Conservation (phyloP, 2,329 filamentous ascomycete species). For the Monosporascus cannonballus region DNA sequence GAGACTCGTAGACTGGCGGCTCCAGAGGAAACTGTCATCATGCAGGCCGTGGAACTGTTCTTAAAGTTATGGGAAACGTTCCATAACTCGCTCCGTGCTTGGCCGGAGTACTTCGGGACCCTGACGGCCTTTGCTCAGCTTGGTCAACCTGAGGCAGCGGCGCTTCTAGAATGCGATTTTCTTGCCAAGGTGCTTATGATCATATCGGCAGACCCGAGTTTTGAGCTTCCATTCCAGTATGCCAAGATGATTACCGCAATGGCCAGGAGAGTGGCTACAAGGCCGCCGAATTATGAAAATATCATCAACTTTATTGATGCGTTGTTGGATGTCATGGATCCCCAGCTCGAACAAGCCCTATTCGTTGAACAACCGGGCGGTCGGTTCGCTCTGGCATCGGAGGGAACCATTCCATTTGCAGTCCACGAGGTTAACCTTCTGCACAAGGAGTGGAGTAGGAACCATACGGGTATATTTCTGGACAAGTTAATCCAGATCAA, state of each 20-base stretch:
- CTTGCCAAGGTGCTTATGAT: conserved; percentile 53
- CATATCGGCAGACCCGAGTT: conserved; percentile 50
- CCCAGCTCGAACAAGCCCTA: conserved; percentile 24
- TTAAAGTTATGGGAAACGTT: conserved; percentile 56
- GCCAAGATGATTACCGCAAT: conserved; percentile 46
- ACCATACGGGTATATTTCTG: conserved; percentile 46
- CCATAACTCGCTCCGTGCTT: conserved; percentile 56
- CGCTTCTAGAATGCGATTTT: conserved; percentile 56
- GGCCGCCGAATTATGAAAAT: conserved; percentile 47
- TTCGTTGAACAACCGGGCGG: conserved; percentile 34
- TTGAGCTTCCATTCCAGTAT: conserved; percentile 50
- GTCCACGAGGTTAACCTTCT: conserved; percentile 40
- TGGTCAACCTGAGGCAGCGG: conserved; percentile 50
- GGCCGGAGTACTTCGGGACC: conserved; percentile 73
- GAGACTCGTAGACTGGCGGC: conserved; percentile 27
- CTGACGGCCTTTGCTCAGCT: conserved; percentile 59
- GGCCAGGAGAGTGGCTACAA: conserved; percentile 40
- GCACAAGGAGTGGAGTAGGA: conserved; percentile 34
- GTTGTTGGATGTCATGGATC: conserved; percentile 38
- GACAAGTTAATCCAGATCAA: conserved; percentile 61
- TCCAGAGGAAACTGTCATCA: conserved; percentile 25
- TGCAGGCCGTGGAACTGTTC: conserved; percentile 41
- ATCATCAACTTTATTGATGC: conserved; percentile 45
- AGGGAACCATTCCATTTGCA: conserved; percentile 38
- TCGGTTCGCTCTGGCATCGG: conserved; percentile 30